Percentiles rank a stretch among this genome's conserved stretches.
Conservation (phyloP, 441 rosid species). For the Euphorbia schlechtendalii region DNA sequence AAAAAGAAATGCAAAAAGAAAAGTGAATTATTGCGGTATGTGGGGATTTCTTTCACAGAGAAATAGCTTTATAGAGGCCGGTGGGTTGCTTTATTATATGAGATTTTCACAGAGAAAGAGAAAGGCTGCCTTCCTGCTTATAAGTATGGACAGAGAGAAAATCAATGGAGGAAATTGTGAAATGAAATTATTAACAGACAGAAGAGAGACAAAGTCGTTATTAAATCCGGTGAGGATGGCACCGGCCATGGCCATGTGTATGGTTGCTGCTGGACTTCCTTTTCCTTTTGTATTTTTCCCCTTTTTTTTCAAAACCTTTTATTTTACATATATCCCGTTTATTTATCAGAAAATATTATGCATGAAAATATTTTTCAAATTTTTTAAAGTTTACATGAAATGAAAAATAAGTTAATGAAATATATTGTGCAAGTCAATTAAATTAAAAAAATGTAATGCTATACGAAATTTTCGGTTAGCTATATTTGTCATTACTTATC, state of each 20-base stretch:
- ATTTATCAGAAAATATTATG: too few species aligned
- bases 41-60: slow-evolving; percentile 27
- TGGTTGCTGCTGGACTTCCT: slow-evolving; percentile 11
- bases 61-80: slow-evolving; percentile 18
- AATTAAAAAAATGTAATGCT: too few species aligned
- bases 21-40: slow-evolving; percentile 38
- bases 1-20: slow-evolving; percentile 9
- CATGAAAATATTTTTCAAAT: too few species aligned
- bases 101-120: slow-evolving; percentile 7
- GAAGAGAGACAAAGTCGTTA: slow-evolving; percentile 19
- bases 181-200: neutral
- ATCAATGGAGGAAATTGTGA: neutral
- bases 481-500: too few species aligned
- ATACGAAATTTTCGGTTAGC: too few species aligned
- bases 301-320: neutral
- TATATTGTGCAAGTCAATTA: too few species aligned
- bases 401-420: too few species aligned
- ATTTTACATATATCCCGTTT: neutral
- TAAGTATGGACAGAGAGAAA: neutral
- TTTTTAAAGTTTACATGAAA: too few species aligned
- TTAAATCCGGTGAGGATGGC: slow-evolving; percentile 40
- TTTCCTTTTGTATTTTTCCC: neutral
- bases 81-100: slow-evolving; percentile 16
- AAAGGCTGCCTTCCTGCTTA: neutral
- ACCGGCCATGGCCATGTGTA: slow-evolving; percentile 23